Conservation (phyloP, 352 stramenopile genomes). For the Phytopythium kandeliae region DNA sequence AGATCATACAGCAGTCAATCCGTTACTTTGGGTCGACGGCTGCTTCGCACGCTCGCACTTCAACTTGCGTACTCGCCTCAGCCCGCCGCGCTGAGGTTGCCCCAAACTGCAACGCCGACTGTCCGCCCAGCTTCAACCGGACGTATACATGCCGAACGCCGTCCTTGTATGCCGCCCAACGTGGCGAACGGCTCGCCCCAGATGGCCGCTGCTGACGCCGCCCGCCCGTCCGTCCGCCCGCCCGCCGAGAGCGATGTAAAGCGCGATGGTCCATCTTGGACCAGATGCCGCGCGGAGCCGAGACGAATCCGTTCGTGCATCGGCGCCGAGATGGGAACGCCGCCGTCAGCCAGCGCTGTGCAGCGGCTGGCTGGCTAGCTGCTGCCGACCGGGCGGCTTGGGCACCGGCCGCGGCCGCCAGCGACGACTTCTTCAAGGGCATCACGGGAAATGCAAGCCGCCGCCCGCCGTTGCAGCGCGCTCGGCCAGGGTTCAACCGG, state of each 20-base stretch:
- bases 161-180: too few relatives aligned
- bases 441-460: conserved; percentile 2
- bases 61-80: neutral
- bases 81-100: neutral
- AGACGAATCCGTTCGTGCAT: too few relatives aligned
- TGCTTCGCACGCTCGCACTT: too few relatives aligned
- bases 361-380: too few relatives aligned
- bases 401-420: too few relatives aligned
- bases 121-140: neutral
- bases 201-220: neutral
- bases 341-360: too few relatives aligned
- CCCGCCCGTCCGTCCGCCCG: too few relatives aligned
- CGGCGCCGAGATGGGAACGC: neutral
- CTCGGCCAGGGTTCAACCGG: conserved; percentile 2
- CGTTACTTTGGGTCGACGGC: too few relatives aligned
- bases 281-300: neutral
- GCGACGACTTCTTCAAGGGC: neutral
- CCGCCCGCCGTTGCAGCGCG: neutral
- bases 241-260: too few relatives aligned
- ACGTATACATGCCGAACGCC: too few relatives aligned
- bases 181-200: too few relatives aligned
- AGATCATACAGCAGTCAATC: neutral
- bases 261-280: neutral
- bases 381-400: too few relatives aligned
- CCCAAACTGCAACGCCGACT: neutral